Percentiles rank a stretch among this genome's conserved stretches.
These are phyloP conservation scores for Ciborinia camelliae DNA, from an alignment of 2,329 filamentous ascomycete species.

Conservation along the genomic window DNA sequence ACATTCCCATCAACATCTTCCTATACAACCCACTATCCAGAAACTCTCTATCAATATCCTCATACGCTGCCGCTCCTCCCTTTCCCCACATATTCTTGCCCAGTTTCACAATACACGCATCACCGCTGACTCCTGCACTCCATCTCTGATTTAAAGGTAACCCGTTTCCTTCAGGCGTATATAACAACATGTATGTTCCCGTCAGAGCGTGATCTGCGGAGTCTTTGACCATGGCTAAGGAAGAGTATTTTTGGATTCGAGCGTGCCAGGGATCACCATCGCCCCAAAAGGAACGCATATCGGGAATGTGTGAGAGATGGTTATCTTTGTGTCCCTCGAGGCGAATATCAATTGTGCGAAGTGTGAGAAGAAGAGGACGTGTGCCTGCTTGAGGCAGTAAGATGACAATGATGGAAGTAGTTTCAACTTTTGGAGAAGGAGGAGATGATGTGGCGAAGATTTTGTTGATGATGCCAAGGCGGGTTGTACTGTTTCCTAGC, in stretches of 20 bases:
- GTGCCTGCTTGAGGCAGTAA: slow-evolving; percentile 14
- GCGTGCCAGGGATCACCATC: slow-evolving; percentile 17
- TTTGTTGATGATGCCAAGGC: slow-evolving; percentile 12
- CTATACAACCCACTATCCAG: slow-evolving; percentile 12
- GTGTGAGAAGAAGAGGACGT: slow-evolving; percentile 3
- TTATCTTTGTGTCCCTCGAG: slow-evolving; percentile 14
- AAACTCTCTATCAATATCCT: slow-evolving; percentile 17
- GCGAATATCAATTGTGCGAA: slow-evolving; percentile 20
- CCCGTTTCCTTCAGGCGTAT: slow-evolving; percentile 12
- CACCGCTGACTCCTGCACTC: slow-evolving; percentile 15
- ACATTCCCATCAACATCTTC: slow-evolving; percentile 16
- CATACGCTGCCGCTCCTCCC: slow-evolving; percentile 13
- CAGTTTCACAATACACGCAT: slow-evolving; percentile 19
- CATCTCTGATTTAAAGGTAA: slow-evolving; percentile 13
- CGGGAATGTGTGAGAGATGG: slow-evolving; percentile 16
- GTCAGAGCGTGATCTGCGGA: slow-evolving; percentile 8
- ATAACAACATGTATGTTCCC: slow-evolving; percentile 18
- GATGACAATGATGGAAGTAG: slow-evolving; percentile 8
- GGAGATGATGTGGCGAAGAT: slow-evolving; percentile 9
- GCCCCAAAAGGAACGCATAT: slow-evolving; percentile 20
- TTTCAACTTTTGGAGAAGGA: slow-evolving; percentile 11
- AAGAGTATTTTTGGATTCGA: slow-evolving; percentile 13
- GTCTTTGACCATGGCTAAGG: not conserved
- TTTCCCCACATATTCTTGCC: slow-evolving; percentile 15
- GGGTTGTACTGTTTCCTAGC: not conserved